Percentiles rank a stretch among this genome's conserved stretches.
These are phyloP conservation scores for Lactarius deliciosus DNA, from an alignment of 768 basidiomycete species.

Conservation along the genomic window DNA sequence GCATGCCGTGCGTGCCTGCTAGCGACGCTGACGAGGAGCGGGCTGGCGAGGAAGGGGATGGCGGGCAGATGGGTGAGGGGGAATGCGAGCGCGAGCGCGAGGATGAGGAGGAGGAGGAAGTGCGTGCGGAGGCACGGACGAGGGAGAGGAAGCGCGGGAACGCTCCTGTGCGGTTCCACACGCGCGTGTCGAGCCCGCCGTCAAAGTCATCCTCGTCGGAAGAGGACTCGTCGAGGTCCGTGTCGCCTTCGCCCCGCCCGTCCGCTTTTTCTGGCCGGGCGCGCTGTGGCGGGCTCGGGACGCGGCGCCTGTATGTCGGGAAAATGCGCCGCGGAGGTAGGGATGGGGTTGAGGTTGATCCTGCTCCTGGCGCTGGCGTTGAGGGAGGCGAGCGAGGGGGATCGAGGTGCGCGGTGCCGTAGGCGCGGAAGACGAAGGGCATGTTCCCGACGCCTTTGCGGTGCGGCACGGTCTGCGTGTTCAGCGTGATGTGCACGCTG, in stretches of 20 bases:
- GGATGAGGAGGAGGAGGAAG: constrained; percentile 26
- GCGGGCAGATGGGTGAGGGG: constrained; percentile 14
- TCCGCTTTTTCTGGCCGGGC: neutral
- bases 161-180: constrained; percentile 34
- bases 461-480: constrained; percentile 48
- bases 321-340: constrained; percentile 15
- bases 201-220: constrained; percentile 25
- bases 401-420: constrained; percentile 31
- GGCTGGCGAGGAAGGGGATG: constrained; percentile 19
- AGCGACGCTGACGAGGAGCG: constrained; percentile 13
- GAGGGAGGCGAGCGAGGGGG: constrained; percentile 7
- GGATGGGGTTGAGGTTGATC: neutral
- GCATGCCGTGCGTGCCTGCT: neutral
- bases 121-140: constrained; percentile 27
- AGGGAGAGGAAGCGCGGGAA: constrained; percentile 35
- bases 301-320: constrained; percentile 16
- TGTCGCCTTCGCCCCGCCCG: constrained; percentile 13
- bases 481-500: constrained; percentile 63
- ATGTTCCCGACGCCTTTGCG: constrained; percentile 60
- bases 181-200: constrained; percentile 30
- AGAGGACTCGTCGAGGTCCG: constrained; percentile 22
- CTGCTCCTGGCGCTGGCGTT: neutral
- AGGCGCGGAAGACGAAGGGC: constrained; percentile 59
- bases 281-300: neutral
- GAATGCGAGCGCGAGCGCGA: constrained; percentile 12